A percentile compares a stretch with the other conserved stretches of the same genome.
These are phyloP conservation scores for Xylariomycetidae sp. DNA, from an alignment of 2,329 filamentous ascomycete genomes.

Conservation along the genomic window DNA sequence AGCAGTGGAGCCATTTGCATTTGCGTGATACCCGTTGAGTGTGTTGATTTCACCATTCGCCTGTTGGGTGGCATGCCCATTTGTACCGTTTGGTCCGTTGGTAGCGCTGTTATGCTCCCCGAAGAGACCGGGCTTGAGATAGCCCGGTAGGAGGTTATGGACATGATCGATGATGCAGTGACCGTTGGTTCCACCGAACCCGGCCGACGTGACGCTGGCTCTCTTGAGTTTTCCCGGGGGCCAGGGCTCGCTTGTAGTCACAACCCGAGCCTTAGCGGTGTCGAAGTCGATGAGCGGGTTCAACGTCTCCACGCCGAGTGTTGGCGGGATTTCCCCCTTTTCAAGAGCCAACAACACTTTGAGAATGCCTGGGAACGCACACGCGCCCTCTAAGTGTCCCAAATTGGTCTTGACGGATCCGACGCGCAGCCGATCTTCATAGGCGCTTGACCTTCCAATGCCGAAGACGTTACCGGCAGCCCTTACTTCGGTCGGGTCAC, in stretches of 20 bases:
- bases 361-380: slow-evolving; percentile 18
- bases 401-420: slow-evolving; percentile 17
- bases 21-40: background rate
- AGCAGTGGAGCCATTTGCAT: background rate
- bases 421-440: slow-evolving; percentile 12
- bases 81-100: too few species aligned
- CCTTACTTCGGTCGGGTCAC: slow-evolving; percentile 34
- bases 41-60: too few species aligned
- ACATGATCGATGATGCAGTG: slow-evolving; percentile 25
- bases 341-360: slow-evolving; percentile 21
- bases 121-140: slow-evolving; percentile 9
- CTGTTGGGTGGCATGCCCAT: background rate
- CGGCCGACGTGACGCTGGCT: slow-evolving; percentile 24
- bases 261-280: slow-evolving; percentile 12
- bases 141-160: slow-evolving; percentile 8
- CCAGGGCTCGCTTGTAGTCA: slow-evolving; percentile 14
- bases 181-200: slow-evolving; percentile 26
- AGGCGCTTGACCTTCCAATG: slow-evolving; percentile 9
- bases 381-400: slow-evolving; percentile 21
- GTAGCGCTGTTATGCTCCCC: too few species aligned
- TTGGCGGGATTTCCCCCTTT: slow-evolving; percentile 22
- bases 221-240: slow-evolving; percentile 12
- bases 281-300: slow-evolving; percentile 22
- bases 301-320: slow-evolving; percentile 12
- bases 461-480: slow-evolving; percentile 22